Base-by-base conservation (phyloP, 179 eudicot species). In the Amaranthus tricolor region DNA sequence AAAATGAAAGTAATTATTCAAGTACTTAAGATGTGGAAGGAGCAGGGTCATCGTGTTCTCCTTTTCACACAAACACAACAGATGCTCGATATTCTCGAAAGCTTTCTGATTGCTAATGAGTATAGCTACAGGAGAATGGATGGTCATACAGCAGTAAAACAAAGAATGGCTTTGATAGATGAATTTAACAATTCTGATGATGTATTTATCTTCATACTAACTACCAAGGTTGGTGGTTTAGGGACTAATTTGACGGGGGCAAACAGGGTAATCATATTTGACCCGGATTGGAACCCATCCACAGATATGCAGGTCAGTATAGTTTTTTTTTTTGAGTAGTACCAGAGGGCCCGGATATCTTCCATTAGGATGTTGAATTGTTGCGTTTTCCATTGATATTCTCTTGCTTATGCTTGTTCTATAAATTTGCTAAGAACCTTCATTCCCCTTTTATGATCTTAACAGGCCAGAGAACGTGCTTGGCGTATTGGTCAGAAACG, bases 391-490 rank as follows among this genome's bases (percentile, higher is more conserved):
- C 15, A 31, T 31, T 69, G 21, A 40, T 76, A 43, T 9, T 7
- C 15, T 70, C 55, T 43, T 43, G 19, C 21, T 16, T 24, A 24
- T 69, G 44, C 15, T 54, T 67, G 56, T 57, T 52, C 68, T 43
- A 44, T 13, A 60, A 56, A 8, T 6, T 58, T 45, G 68, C 10
- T 75, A 9, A 0, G 54, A 62, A 0, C 40, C 40, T 31, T 31
- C 40, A 31, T 31, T 31, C 40, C 2, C 59, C 8, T 62, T 24
- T 54, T 68, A 16, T 77, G 77, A 74, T 72, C 66, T 65, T 76
- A 55, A 86, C 93, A 95, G 99, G 98, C 99, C 56, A 88, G 99
- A 74, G 99, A 93, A 81, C 99, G 99, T 91, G 99, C 99, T 75
- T 95, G 99, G 98, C 99, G 99, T 84, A 87, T 95, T 78, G 99